Base-by-base conservation (phyloP, 2,329 filamentous ascomycete genomes). In the Tympanopsis confertula region DNA sequence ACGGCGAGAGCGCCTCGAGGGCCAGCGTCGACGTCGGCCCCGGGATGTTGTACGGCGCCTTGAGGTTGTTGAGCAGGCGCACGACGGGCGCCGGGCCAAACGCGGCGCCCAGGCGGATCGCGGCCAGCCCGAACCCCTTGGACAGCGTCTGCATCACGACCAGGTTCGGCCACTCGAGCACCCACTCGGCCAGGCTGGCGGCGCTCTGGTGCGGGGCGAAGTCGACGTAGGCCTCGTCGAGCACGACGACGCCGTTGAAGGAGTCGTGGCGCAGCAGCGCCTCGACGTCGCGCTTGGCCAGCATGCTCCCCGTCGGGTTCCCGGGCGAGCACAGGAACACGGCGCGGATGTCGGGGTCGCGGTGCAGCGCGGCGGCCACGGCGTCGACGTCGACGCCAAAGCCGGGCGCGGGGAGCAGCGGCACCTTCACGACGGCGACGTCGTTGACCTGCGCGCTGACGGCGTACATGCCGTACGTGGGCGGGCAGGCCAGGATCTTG, bases 61-160 rank as follows among this genome's bases (percentile, higher is more conserved):
- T 96, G 51, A 98, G 69, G 54, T 72, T 87, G 63, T 98, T 98
- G 39, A 98, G 69, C 12, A 98, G 66, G 13, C 63, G 60, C 2
- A 89, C 87, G 44, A 98, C 80, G 4, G 77, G 69, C 0, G 78
- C 69, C 7, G 78, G 74, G 4, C 85, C 74, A 55, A 95, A 98
- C 1, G 86, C 86, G 5, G 79, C 84, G 35, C 91, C 91, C 1
- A 98, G 70, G 13, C 91, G 73, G 54, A 98, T 94, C 37, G 89
- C 91, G 3, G 91, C 91, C 52, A 98, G 74, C 19, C 91, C 91
- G 53, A 98, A 98, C 0, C 87, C 91, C 59, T 98, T 98, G 51
- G 85, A 94, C n/a, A 96, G 71, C 1, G 91, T 98, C 67, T 98
- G 91, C 85, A 96, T 86, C 40, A 98, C 88, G 14, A 95, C 87